Base-by-base conservation (phyloP, 257 asterid species). In the Coffea eugenioides region DNA sequence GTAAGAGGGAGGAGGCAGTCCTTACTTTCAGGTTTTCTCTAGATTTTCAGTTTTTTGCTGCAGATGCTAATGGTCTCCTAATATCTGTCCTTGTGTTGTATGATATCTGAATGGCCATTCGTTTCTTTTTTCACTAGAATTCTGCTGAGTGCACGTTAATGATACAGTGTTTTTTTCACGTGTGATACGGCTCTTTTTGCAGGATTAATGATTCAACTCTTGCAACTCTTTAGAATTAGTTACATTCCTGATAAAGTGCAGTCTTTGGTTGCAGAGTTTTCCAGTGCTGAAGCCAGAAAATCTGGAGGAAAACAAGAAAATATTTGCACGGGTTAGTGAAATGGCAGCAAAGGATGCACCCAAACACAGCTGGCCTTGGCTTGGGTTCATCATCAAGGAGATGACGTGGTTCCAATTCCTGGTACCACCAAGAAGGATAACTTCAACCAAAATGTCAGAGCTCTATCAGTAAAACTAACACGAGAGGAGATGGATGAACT, bases 341-440 rank as follows among this genome's bases (percentile, higher is more conserved):
- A 27, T 27, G 27, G 27, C 27, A 27, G 27, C 61, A 87, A 84
- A 61, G 83, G 88, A 54, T 87, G 85, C 76, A 82, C 85, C 41
- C 48, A 83, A 1, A n/a, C 83, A 25, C 88, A 84, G 77, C 83
- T 87, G n/a, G 90, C 88, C 43, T 78, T 86, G 83, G 88, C 88
- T n/a, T n/a, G n/a, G n/a, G n/a, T n/a, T n/a, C n/a, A n/a, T n/a
- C n/a, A 84, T 41, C 83, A 56, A 57, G 86, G 89, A 45, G 79
- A 81, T 31, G 87, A 79, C n/a, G 82, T 86, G 11, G 77, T 80
- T 51, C 89, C 89, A 61, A 81, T 86, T 36, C 87, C 89, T 0
- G 84, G 89, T 5, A 86, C 89, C 64, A 83, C 87, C 68, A 86
- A 84, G 81, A 68, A 76, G 3, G 85, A 86, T 65, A 86, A 86